Conservation (phyloP, 352 stramenopile species). For the Phytophthora ramorum region DNA sequence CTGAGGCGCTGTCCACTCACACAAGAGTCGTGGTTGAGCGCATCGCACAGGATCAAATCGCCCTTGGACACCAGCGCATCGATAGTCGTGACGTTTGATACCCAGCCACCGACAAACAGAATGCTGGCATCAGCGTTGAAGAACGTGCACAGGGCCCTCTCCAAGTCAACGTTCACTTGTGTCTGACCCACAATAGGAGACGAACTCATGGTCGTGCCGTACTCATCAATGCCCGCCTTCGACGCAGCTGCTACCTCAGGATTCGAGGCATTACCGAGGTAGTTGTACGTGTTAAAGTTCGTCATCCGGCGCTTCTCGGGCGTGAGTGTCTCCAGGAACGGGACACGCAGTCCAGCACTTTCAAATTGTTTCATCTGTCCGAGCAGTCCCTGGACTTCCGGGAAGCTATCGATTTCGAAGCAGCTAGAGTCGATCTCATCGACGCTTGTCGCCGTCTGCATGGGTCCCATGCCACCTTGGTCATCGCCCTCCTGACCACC, state of each 20-base stretch:
- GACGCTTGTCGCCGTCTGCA: slow-evolving; percentile 46
- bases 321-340: slow-evolving; percentile 76
- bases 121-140: slow-evolving; percentile 66
- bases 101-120: slow-evolving; percentile 78
- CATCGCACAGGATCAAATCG: slow-evolving; percentile 81
- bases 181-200: slow-evolving; percentile 84
- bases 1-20: slow-evolving; percentile 78
- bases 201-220: slow-evolving; percentile 84
- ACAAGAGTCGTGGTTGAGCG: slow-evolving; percentile 84
- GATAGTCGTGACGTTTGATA: slow-evolving; percentile 83
- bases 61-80: slow-evolving; percentile 74
- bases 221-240: slow-evolving; percentile 69
- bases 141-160: slow-evolving; percentile 67
- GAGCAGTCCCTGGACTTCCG: slow-evolving; percentile 68
- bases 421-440: slow-evolving; percentile 74
- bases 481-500: slow-evolving; percentile 42
- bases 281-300: slow-evolving; percentile 92
- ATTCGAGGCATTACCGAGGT: slow-evolving; percentile 78
- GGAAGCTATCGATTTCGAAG: slow-evolving; percentile 72
- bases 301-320: slow-evolving; percentile 74
- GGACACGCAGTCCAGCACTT: slow-evolving; percentile 67
- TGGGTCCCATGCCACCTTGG: slow-evolving; percentile 8
- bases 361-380: slow-evolving; percentile 82
- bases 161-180: slow-evolving; percentile 73
- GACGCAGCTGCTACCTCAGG: slow-evolving; percentile 55